Conservation (phyloP, 2,329 filamentous ascomycete species). For the Zasmidium cellare region DNA sequence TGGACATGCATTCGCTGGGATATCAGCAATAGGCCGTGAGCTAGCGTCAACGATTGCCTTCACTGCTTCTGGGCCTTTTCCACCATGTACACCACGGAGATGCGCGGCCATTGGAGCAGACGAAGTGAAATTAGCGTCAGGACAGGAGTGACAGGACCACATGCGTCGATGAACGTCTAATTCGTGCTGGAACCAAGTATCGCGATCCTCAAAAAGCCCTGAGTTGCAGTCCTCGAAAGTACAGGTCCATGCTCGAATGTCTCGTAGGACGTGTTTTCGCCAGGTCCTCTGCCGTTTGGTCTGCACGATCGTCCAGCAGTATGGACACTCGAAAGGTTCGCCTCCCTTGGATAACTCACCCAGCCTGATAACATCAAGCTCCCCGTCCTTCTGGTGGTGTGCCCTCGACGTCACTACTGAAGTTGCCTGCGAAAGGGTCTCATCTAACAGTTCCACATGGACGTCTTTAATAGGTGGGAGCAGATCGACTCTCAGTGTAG, state of each 20-base stretch:
- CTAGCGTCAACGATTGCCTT: background rate
- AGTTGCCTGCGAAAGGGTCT: background rate
- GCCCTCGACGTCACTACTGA: background rate
- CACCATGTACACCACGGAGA: background rate
- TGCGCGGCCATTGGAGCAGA: background rate
- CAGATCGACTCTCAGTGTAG: too few species aligned
- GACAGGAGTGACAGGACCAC: constrained; percentile 25
- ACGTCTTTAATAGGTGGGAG: too few species aligned
- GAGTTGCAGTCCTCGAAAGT: constrained; percentile 24
- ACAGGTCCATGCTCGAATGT: constrained; percentile 24
- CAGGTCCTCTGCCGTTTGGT: constrained; percentile 12
- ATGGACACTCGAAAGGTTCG: constrained; percentile 27
- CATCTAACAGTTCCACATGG: too few species aligned
- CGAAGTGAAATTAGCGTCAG: background rate
- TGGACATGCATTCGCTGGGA: background rate
- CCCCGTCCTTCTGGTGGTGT: background rate
- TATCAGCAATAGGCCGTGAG: background rate
- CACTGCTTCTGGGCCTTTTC: too few species aligned
- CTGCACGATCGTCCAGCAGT: constrained; percentile 24
- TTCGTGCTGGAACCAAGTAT: constrained; percentile 27
- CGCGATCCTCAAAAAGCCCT: constrained; percentile 24
- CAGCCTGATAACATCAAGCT: background rate
- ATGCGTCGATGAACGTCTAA: constrained; percentile 16
- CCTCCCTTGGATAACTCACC: background rate
- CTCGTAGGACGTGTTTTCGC: constrained; percentile 20